phyloP scores from a whole-genome alignment of 176 grass and related monocot genomes.

The Rhynchospora pubera region DNA sequence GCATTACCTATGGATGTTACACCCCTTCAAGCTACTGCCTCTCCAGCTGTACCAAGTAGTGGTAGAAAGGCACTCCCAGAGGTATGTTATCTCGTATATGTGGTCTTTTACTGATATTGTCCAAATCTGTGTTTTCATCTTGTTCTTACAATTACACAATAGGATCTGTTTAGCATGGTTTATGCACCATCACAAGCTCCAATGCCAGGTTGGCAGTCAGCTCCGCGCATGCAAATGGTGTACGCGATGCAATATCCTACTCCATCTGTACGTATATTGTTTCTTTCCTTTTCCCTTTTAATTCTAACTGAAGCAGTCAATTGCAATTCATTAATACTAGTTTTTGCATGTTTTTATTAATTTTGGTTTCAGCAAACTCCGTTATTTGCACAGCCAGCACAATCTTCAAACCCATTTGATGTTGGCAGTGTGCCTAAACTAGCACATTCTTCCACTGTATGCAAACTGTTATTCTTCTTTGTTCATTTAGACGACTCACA shows the following conservation, averaged over 20 bases:
- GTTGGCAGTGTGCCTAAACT: constrained; percentile 16
- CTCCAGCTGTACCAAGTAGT: constrained; percentile 8
- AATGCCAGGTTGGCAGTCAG: constrained; percentile 33
- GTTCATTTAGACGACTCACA: not conserved
- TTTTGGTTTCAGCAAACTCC: constrained; percentile 20
- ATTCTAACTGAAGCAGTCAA: not conserved
- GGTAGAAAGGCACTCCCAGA: constrained; percentile 43
- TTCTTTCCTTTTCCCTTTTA: constrained; percentile 1
- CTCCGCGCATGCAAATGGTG: constrained; percentile 23
- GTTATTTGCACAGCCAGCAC: constrained; percentile 13
- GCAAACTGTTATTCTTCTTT: not conserved
- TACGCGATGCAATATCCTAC: constrained; percentile 30
- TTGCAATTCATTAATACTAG: not conserved
- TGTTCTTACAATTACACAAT: constrained; percentile 18
- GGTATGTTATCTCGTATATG: constrained; percentile 28
- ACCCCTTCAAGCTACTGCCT: not conserved
- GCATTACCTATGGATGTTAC: constrained; percentile 9
- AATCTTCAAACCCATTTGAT: constrained; percentile 33
- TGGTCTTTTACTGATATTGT: not conserved
- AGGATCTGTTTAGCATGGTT: constrained; percentile 41
- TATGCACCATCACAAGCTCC: constrained; percentile 24
- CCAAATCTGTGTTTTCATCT: constrained; percentile 10
- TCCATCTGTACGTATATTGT: constrained; percentile 25
- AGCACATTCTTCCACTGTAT: constrained; percentile 40
- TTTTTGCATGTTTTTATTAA: not conserved